Conservation (phyloP, 2,329 filamentous ascomycete species). For the Cytospora mali region DNA sequence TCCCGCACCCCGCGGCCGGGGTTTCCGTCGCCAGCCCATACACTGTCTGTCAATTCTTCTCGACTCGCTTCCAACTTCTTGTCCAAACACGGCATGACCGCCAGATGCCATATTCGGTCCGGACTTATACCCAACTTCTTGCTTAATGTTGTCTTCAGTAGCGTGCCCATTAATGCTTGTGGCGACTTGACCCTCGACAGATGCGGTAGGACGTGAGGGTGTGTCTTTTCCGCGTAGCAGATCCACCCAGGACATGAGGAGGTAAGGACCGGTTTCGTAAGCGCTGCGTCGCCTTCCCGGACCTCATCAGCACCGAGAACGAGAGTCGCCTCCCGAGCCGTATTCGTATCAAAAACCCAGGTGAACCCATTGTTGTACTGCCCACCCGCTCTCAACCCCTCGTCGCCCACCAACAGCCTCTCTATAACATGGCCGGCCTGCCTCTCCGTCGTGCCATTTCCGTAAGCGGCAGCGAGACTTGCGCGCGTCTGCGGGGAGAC, state of each 20-base stretch:
- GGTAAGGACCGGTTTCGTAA: constrained; percentile 68
- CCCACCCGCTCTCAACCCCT: constrained; percentile 71
- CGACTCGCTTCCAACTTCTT: constrained; percentile 97
- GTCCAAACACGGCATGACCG: constrained; percentile 98
- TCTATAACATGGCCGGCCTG: constrained; percentile 82
- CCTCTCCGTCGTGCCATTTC: constrained; percentile 67
- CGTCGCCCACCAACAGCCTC: constrained; percentile 71
- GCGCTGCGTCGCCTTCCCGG: constrained; percentile 41
- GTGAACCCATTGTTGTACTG: constrained; percentile 75
- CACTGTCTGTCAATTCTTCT: constrained; percentile 81
- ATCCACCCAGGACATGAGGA: constrained; percentile 97
- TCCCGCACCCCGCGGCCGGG: constrained; percentile 70
- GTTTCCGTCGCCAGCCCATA: constrained; percentile 62
- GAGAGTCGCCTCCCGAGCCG: constrained; percentile 79
- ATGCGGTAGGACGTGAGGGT: constrained; percentile 89
- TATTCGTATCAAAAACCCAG: constrained; percentile 90
- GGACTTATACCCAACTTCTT: constrained; percentile 71
- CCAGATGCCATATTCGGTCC: constrained; percentile 87
- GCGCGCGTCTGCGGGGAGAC: constrained; percentile 90
- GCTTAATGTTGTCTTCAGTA: constrained; percentile 85
- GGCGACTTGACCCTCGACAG: constrained; percentile 91
- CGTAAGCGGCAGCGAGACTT: constrained; percentile 82
- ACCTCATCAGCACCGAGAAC: constrained; percentile 78
- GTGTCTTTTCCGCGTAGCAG: constrained; percentile 98
- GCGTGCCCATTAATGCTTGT: constrained; percentile 86